phyloP scores from a whole-genome alignment of 1,284 basidiomycete species.

The Thelephora terrestris region DNA sequence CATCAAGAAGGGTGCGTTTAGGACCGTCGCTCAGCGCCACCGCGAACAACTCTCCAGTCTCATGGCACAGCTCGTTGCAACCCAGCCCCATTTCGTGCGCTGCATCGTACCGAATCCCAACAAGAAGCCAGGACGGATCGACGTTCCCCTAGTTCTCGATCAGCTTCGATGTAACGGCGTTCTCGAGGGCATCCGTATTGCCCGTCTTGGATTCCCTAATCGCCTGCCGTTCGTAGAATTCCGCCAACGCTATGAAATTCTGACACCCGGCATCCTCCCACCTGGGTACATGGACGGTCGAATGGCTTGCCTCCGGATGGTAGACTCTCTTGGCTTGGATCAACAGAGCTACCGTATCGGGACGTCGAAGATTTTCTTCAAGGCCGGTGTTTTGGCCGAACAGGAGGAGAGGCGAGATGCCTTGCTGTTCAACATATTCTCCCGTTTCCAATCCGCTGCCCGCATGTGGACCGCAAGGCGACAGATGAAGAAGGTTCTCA shows the following conservation, averaged over 20 bases:
- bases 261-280: constrained; percentile 89
- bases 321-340: constrained; percentile 84
- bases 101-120: constrained; percentile 95
- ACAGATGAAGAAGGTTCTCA: constrained; percentile 92
- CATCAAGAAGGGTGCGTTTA: constrained; percentile 93
- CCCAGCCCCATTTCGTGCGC: constrained; percentile 96
- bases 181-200: constrained; percentile 96
- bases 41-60: constrained; percentile 92
- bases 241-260: constrained; percentile 91
- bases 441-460: constrained; percentile 78
- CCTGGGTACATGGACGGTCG: constrained; percentile 96
- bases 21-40: constrained; percentile 93
- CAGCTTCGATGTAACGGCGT: constrained; percentile 99
- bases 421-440: constrained; percentile 84
- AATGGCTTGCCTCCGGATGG: constrained; percentile 91
- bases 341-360: constrained; percentile 84
- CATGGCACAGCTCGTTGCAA: constrained; percentile 87
- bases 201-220: constrained; percentile 95
- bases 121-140: constrained; percentile 89
- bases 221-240: constrained; percentile 96
- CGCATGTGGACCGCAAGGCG: constrained; percentile 82
- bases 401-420: constrained; percentile 90
- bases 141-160: constrained; percentile 92
- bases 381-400: constrained; percentile 96
- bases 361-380: constrained; percentile 98